Conservation (phyloP, 345 rosid genomes). For the Arabidopsis suecica region DNA sequence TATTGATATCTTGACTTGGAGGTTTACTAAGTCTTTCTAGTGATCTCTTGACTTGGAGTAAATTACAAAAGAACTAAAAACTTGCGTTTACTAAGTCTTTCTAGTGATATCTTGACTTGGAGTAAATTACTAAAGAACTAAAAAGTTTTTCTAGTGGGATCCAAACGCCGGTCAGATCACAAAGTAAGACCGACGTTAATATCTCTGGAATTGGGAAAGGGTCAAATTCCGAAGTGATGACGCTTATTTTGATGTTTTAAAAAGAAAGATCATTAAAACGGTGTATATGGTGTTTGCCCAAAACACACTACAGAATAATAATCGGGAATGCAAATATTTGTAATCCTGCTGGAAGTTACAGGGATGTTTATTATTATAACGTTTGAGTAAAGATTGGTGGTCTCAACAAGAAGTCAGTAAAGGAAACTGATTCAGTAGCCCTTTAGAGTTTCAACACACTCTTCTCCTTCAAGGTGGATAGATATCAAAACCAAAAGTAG, state of each 20-base stretch:
- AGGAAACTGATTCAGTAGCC: slow-evolving; percentile 23
- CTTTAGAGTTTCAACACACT: slow-evolving; percentile 16
- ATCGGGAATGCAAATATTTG: slow-evolving; percentile 6
- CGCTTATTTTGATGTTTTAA: too few species aligned
- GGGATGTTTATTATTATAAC: slow-evolving; percentile 32
- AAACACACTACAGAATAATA: background rate
- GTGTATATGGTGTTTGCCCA: background rate
- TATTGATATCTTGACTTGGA: background rate
- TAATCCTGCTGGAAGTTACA: slow-evolving; percentile 35
- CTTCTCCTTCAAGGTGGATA: slow-evolving; percentile 40
- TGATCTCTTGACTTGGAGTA: too few species aligned
- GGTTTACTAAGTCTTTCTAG: too few species aligned
- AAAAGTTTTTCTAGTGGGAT: too few species aligned
- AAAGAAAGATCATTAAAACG: background rate
- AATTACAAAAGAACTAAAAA: too few species aligned
- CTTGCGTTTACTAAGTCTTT: too few species aligned
- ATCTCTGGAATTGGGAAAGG: too few species aligned
- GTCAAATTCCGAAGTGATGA: too few species aligned
- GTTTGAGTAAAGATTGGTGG: slow-evolving; percentile 16
- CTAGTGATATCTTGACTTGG: background rate
- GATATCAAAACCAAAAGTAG: background rate
- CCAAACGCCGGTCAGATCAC: too few species aligned
- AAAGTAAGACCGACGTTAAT: too few species aligned
- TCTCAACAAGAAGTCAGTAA: slow-evolving; percentile 30
- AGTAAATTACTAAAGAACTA: background rate